Conservation (phyloP, 495 filamentous ascomycete genomes). For the Penicillium arizonense region DNA sequence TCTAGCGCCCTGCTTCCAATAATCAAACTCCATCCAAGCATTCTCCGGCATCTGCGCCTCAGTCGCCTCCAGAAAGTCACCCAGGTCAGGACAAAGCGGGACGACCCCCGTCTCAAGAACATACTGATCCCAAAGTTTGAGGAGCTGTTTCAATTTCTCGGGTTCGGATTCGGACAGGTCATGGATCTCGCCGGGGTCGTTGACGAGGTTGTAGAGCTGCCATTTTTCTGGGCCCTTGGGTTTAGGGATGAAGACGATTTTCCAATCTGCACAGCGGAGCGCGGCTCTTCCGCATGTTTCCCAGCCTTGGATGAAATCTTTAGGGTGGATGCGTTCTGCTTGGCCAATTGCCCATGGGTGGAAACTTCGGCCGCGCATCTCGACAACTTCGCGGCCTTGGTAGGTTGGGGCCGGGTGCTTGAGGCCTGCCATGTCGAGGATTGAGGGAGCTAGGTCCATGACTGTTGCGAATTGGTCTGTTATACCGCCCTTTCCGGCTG, state of each 20-base stretch:
- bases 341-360: constrained; percentile 37
- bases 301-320: constrained; percentile 49
- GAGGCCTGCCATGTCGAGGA: constrained; percentile 61
- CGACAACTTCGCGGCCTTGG: constrained; percentile 54
- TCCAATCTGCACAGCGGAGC: constrained; percentile 47
- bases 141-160: constrained; percentile 47
- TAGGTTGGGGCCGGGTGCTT: constrained; percentile 57
- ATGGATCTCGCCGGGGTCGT: constrained; percentile 53
- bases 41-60: constrained; percentile 68
- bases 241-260: constrained; percentile 49
- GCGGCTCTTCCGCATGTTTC: constrained; percentile 47
- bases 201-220: constrained; percentile 47
- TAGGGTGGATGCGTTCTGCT: constrained; percentile 39
- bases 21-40: constrained; percentile 69
- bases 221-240: constrained; percentile 47
- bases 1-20: constrained; percentile 61
- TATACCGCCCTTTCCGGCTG: constrained; percentile 34
- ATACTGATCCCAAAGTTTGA: constrained; percentile 58
- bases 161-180: constrained; percentile 58
- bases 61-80: constrained; percentile 51
- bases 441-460: constrained; percentile 62
- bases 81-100: constrained; percentile 40
- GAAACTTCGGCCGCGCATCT: constrained; percentile 56
- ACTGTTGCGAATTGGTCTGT: constrained; percentile 59
- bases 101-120: constrained; percentile 61